Base-by-base conservation (phyloP, 2,329 filamentous ascomycete genomes). In the Aspergillus sp. region DNA sequence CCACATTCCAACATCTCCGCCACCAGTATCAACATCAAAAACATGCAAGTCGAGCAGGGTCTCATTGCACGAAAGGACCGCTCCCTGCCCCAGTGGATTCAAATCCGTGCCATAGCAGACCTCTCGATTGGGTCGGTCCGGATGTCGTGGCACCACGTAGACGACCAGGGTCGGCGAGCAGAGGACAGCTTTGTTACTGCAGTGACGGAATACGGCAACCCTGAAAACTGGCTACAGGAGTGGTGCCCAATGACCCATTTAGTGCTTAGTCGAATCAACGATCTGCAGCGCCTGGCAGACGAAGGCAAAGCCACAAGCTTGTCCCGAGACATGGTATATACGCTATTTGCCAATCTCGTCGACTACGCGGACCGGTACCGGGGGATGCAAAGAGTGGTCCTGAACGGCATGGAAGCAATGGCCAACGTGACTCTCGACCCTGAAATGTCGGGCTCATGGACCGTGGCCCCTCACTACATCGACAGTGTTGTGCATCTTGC, bases 251-350 rank as follows among this genome's bases (percentile, higher is more conserved):
- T 53, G 1, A 33, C 64, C 0, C 66, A 68, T 37, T 56, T 71
- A 3, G 60, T 70, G 12, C 53, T 48, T 2, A 54, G 59, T 23
- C 62, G 65, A 1, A 61, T 72, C 17, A 61, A 65, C 11, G 55
- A 56, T 2, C 63, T 76, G 7, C 39, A 68, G 3, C 52, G 40
- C 4, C 55, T 70, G 49, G 68, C 67, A 9, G 44, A 19, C 3
- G 52, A 62, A 15, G 70, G 72, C 8, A 59, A 45, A 1, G 72
- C 71, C 9, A 71, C 60, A 46, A 51, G 63, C 33, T 5, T 68
- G 73, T 57, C 53, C 52, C 6, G 67, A 56, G 64, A 63, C 47
- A 70, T 77, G 68, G 73, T 68, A 2, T 76, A 76, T 56, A 55
- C 27, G 9, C 63, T 75, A 2, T 76, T 75, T 53, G 62, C 54